Percentiles rank a stretch among this genome's conserved stretches.
phyloP scores from a whole-genome alignment of 768 basidiomycete species.

The Cyclocybe cylindracea region DNA sequence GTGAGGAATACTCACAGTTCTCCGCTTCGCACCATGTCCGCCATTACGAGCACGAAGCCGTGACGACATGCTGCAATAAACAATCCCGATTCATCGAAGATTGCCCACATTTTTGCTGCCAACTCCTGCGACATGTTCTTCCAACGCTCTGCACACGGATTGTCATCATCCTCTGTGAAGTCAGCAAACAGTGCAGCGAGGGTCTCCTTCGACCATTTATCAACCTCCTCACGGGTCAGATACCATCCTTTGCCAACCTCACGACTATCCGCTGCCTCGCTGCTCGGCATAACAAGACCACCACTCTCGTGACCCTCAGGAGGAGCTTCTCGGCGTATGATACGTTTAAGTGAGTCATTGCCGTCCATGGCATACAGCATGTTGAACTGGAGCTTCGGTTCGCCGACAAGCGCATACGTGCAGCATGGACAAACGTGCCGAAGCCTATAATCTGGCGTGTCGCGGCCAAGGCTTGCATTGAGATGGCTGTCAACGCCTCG shows the following conservation, averaged over 20 bases:
- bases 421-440: constrained; percentile 16
- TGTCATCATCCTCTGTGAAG: too few relatives aligned
- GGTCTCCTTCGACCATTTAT: too few relatives aligned
- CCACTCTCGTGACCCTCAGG: too few relatives aligned
- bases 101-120: constrained; percentile 22
- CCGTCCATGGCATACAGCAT: constrained; percentile 29
- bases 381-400: constrained; percentile 16
- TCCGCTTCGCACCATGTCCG: constrained; percentile 29
- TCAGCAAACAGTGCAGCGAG: too few relatives aligned
- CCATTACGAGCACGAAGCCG: constrained; percentile 21
- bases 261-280: too few relatives aligned
- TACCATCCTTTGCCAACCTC: too few relatives aligned
- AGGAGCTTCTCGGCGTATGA: too few relatives aligned
- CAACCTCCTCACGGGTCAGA: too few relatives aligned
- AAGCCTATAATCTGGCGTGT: constrained; percentile 21
- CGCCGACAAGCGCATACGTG: constrained; percentile 20
- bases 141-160: constrained; percentile 24
- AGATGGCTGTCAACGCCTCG: constrained; percentile 12
- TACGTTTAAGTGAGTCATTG: too few relatives aligned
- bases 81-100: constrained; percentile 32
- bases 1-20: constrained; percentile 20
- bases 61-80: constrained; percentile 29
- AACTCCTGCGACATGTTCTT: constrained; percentile 20
- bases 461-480: constrained; percentile 17
- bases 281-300: too few relatives aligned